Evolutionary conservation across 2,329 filamentous ascomycete species (phyloP).

Genomic region (Colletotrichum scovillei): DNA sequence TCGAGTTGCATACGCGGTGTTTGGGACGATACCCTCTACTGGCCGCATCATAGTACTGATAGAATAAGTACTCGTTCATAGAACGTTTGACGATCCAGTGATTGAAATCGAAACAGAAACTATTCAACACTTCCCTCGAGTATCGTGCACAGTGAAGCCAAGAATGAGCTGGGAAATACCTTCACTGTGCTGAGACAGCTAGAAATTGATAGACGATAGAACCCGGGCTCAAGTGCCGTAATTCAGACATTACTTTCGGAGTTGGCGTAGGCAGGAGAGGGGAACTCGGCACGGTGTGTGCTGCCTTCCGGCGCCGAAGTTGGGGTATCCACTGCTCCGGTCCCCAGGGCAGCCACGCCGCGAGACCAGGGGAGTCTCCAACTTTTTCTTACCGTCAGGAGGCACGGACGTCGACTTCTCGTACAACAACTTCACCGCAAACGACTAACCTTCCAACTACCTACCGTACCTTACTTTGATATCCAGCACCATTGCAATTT

Average conservation of each 20-base stretch:
- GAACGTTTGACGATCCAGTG: neutral
- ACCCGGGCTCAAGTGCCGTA: neutral
- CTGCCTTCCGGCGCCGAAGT: constrained; percentile 19
- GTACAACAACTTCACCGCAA: neutral
- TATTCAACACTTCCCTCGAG: neutral
- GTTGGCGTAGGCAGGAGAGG: constrained; percentile 8
- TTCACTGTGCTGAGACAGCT: neutral
- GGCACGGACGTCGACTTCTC: neutral
- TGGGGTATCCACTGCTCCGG: constrained; percentile 30
- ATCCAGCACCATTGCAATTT: neutral
- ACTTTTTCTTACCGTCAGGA: neutral
- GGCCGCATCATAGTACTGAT: constrained; percentile 7
- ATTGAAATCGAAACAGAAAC: neutral
- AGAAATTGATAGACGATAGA: neutral
- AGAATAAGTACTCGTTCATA: neutral
- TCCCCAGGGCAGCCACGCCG: constrained; percentile 18
- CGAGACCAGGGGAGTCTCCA: neutral
- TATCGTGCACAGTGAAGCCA: neutral
- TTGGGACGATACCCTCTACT: constrained; percentile 29
- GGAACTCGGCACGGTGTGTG: constrained; percentile 18
- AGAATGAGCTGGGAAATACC: neutral
- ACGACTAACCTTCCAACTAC: neutral
- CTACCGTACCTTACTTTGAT: neutral
- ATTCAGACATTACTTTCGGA: neutral
- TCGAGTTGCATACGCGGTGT: constrained; percentile 19